Base-by-base conservation (phyloP, 768 basidiomycete species). In the Daedaleopsis nitida region DNA sequence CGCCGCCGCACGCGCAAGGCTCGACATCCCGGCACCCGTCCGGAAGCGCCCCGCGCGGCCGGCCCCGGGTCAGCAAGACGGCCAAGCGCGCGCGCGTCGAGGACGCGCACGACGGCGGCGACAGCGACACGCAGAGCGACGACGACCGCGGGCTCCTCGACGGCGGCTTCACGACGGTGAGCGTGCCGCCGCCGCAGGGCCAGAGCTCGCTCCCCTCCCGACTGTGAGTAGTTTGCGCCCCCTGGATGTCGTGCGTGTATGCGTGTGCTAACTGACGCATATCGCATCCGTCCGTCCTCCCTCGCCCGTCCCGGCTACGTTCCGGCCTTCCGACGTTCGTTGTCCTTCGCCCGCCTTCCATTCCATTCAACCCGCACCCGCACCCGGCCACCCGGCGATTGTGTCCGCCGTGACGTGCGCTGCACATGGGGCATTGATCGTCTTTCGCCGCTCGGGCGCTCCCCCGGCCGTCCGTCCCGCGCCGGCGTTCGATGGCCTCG, bases 71-170 rank as follows among this genome's bases (percentile, higher is more conserved):
- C 10, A 34, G 34, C 52, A 57, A 49, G 38, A 45, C 48, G 39
- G 32, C 39, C 21, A 64, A 64, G 55, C 66, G 66, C 1, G 45
- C 42, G 44, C 66, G 63, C 23, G 19, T 52, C 38, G 59, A 63
- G 5, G 59, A 57, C 14, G 13, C 38, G 38, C 55, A 55, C 42
- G 58, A 59, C 37, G 60, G 24, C 42, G 56, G 57, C 21, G 64
- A 65, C 37, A 66, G 65, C 61, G 65, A 59, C 12, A 49, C 59
- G 13, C 60, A 62, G 48, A 62, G 60, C 43, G 66, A 67, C 17
- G 66, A 67, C 49, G 66, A 67, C 24, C 51, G 27, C 24, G 56
- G 50, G 34, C 44, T 45, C 19, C 37, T 56, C 38, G 24, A 48
- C 43, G 49, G 55, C n/a, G 45, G 57, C 49, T 59, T 52, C 57